Base-by-base conservation (phyloP, 495 filamentous ascomycete species). In the Xylaria bambusicola region DNA sequence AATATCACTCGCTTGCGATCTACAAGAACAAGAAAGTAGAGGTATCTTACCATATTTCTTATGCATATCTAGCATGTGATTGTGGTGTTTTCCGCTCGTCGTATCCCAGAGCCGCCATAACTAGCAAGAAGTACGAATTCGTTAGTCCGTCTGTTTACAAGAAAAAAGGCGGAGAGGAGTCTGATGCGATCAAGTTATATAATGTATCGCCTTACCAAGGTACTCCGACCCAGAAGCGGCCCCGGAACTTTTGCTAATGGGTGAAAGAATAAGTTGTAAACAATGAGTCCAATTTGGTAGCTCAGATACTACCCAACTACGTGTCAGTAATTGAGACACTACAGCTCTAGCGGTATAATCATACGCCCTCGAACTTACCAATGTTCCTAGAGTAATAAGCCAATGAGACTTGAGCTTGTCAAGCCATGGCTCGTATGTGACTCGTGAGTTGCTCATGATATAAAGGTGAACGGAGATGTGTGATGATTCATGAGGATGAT, bases 231-330 rank as follows among this genome's bases (percentile, higher is more conserved):
- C 6, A 52, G 49, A 21, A 35, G 29, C 9, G 49, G 49, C n/a
- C 49, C 49, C 1, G 49, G 49, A 24, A 36, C n/a, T 38, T 52
- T 21, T 8, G 49, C 27, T 9, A 52, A n/a, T 7, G 49, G 49
- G 21, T 52, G 49, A 18, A 52, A 52, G 3, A 20, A 52, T 10
- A 52, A 15, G 27, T 52, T 52, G 20, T 52, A 52, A 3, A 46
- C 23, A 13, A 46, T n/a, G 4, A 8, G 3, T 2, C 10, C 42
- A 3, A 46, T 3, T 46, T 20, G 18, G 17, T 46, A 46, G 42
- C 36, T 38, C 15, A 38, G 8, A 13, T 38, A 38, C 36, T 38
- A n/a, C n/a, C n/a, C n/a, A n/a, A n/a, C n/a, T n/a, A n/a, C n/a
- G n/a, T n/a, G n/a, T n/a, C n/a, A n/a, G n/a, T n/a, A n/a, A n/a